Evolutionary conservation across 2,329 filamentous ascomycete species (phyloP).

Genomic region (Ascochyta lentis): DNA sequence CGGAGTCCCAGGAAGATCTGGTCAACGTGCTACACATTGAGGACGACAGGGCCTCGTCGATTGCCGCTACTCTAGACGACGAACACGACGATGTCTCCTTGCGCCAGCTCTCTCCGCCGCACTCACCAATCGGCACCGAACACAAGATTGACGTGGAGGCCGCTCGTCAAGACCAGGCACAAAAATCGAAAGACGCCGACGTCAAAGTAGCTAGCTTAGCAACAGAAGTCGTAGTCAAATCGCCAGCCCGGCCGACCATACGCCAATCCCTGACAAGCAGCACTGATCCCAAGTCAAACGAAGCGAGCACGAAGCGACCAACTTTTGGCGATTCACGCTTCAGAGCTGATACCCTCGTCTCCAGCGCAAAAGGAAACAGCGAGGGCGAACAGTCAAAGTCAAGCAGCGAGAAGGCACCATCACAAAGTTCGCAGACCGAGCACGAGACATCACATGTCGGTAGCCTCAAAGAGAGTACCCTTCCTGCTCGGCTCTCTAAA

Average conservation of each 20-base stretch:
- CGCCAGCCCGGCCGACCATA: not conserved
- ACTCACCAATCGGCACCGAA: conserved; percentile 33
- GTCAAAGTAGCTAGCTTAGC: not conserved
- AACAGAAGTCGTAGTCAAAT: not conserved
- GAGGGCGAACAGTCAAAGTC: conserved; percentile 48
- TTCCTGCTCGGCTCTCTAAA: conserved; percentile 76
- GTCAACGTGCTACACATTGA: conserved; percentile 43
- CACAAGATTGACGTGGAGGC: conserved; percentile 7
- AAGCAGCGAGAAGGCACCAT: conserved; percentile 43
- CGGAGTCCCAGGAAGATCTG: conserved; percentile 47
- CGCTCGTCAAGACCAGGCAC: not conserved
- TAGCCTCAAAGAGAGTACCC: conserved; percentile 56
- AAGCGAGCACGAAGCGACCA: conserved; percentile 12
- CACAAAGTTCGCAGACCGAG: conserved; percentile 35
- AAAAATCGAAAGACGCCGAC: not conserved
- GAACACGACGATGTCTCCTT: conserved; percentile 54
- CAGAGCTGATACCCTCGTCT: conserved; percentile 30
- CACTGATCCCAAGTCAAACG: conserved; percentile 40
- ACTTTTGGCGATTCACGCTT: conserved; percentile 21
- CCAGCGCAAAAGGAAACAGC: conserved; percentile 25
- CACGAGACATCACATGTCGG: conserved; percentile 51
- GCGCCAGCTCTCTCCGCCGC: conserved; percentile 36
- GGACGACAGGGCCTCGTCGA: conserved; percentile 55
- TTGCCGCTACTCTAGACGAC: conserved; percentile 65
- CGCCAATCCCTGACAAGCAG: conserved; percentile 37